phyloP scores from a whole-genome alignment of 441 rosid species.

The Pelargonium myrrhifolium region DNA sequence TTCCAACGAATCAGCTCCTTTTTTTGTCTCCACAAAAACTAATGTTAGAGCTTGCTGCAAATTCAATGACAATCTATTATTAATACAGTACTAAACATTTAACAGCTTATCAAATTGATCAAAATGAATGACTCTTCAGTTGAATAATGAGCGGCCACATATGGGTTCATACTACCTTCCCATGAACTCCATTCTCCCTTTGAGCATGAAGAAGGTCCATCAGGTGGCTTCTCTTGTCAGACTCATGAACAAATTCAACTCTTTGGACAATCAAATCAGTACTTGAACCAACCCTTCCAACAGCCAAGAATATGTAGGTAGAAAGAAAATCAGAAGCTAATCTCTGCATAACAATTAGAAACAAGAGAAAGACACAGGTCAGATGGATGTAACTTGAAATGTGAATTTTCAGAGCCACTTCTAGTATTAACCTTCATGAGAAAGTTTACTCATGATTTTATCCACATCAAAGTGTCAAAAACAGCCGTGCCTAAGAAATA shows the following conservation, averaged over 20 bases:
- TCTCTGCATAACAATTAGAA: conserved; percentile 52
- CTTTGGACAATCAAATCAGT: conserved; percentile 90
- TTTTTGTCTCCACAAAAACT: conserved; percentile 91
- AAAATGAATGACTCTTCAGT: not conserved
- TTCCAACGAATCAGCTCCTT: conserved; percentile 77
- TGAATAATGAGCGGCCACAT: not conserved
- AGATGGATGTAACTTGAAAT: conserved; percentile 9
- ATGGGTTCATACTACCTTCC: conserved; percentile 43
- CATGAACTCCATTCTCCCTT: conserved; percentile 55
- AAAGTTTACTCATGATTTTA: not conserved
- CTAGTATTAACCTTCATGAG: not conserved
- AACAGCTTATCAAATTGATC: not conserved
- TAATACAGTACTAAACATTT: not conserved
- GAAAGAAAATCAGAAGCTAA: conserved; percentile 83
- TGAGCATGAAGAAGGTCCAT: conserved; percentile 98
- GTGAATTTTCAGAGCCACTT: not conserved
- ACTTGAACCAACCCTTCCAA: conserved; percentile 95
- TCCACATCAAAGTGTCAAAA: not conserved
- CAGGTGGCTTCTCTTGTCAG: conserved; percentile 90
- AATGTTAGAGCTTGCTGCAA: conserved; percentile 75
- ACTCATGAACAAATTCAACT: conserved; percentile 72
- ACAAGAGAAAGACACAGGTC: conserved; percentile 6
- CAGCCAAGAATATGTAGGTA: conserved; percentile 74
- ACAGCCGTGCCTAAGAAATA: not conserved
- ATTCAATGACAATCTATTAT: conserved; percentile 7